Evolutionary conservation across 108 stramenopile genomes (phyloP).

Genomic region (Epithemia pelagica): DNA sequence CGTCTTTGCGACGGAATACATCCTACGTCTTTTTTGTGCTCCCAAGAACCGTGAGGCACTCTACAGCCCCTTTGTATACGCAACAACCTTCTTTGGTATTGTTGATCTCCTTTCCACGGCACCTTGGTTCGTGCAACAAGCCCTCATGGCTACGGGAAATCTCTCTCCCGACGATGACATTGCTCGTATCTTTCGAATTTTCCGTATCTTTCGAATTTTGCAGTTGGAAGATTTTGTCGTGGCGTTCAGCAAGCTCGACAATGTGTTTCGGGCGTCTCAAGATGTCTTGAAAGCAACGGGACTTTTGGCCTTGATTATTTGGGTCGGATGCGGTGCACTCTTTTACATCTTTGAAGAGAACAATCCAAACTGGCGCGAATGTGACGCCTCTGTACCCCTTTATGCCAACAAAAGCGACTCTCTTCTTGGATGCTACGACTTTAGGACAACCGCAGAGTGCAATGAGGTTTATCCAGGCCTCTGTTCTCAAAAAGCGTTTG

Average conservation of each 20-base stretch:
- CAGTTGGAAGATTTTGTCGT: slow-evolving; percentile 86
- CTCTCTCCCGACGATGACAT: slow-evolving; percentile 37
- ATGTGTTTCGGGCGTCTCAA: slow-evolving; percentile 80
- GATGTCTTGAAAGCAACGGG: slow-evolving; percentile 86
- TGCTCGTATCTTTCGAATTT: slow-evolving; percentile 75
- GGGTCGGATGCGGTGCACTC: slow-evolving; percentile 83
- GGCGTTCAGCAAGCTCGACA: slow-evolving; percentile 89
- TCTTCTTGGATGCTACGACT: slow-evolving; percentile 63
- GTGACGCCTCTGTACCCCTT: slow-evolving; percentile 61
- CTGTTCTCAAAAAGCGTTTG: slow-evolving; percentile 75
- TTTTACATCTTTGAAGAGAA: slow-evolving; percentile 86
- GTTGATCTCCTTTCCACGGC: slow-evolving; percentile 78
- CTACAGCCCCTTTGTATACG: slow-evolving; percentile 65
- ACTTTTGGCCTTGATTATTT: slow-evolving; percentile 84
- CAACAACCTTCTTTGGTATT: slow-evolving; percentile 87
- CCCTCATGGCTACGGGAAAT: slow-evolving; percentile 37
- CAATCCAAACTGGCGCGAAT: slow-evolving; percentile 72
- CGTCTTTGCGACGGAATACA: slow-evolving; percentile 57
- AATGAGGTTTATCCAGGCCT: slow-evolving; percentile 64
- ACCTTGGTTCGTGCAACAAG: slow-evolving; percentile 78
- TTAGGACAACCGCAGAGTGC: slow-evolving; percentile 54
- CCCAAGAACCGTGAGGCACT: slow-evolving; percentile 78
- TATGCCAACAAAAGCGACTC: slow-evolving; percentile 18
- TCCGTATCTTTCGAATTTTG: slow-evolving; percentile 84
- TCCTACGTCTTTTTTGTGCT: slow-evolving; percentile 76